phyloP scores from a whole-genome alignment of 805 yeast genomes.

The Yamadazyma philogaea region DNA sequence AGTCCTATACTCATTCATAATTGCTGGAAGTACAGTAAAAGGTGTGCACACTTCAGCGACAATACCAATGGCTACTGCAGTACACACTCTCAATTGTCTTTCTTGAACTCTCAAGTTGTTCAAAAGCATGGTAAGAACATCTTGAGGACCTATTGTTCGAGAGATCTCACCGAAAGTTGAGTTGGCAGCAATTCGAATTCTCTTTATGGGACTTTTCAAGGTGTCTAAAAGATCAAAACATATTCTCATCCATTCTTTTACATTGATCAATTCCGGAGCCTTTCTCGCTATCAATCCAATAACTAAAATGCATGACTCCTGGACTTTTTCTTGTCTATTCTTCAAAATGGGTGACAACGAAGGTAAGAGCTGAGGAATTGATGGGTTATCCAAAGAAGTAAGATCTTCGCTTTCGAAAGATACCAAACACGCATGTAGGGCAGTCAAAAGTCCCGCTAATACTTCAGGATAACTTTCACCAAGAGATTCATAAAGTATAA shows the following conservation, averaged over 20 bases:
- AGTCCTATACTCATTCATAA: constrained; percentile 91
- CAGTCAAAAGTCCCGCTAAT: constrained; percentile 77
- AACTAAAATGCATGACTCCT: constrained; percentile 71
- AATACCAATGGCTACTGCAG: constrained; percentile 97
- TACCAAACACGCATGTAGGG: constrained; percentile 60
- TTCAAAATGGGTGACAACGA: constrained; percentile 87
- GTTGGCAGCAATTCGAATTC: constrained; percentile 81
- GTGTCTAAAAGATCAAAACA: constrained; percentile 88
- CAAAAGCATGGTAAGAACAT: constrained; percentile 77
- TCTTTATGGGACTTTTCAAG: constrained; percentile 74
- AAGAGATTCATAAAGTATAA: constrained; percentile 80
- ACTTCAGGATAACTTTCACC: constrained; percentile 97
- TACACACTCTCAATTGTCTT: constrained; percentile 92
- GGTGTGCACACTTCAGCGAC: constrained; percentile 93
- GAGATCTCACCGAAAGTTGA: constrained; percentile 90
- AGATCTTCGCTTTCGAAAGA: constrained; percentile 57
- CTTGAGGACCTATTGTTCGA: constrained; percentile 92
- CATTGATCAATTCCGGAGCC: constrained; percentile 79
- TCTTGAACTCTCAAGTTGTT: constrained; percentile 89
- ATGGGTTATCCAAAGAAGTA: constrained; percentile 57
- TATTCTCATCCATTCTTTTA: constrained; percentile 96
- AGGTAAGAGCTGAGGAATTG: constrained; percentile 77
- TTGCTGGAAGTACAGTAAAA: constrained; percentile 87
- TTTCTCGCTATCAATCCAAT: constrained; percentile 80
- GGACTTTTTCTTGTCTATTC: constrained; percentile 88